Base-by-base conservation (phyloP, 306 rosid species). In the Citrullus amarus region DNA sequence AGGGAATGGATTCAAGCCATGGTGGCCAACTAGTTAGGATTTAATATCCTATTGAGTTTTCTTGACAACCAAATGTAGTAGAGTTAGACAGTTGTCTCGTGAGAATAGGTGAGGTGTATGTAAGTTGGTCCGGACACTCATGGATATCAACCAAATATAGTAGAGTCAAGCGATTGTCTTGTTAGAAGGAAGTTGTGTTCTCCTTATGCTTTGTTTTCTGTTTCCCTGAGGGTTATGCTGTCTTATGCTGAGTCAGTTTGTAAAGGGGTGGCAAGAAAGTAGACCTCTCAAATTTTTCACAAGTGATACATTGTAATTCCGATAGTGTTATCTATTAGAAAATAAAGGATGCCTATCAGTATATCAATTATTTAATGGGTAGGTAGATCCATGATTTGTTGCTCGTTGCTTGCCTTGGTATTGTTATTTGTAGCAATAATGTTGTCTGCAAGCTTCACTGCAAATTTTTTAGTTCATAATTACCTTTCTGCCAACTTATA, bases 401-500 rank as follows among this genome's bases (percentile, higher is more conserved):
- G 75, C 41, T 48, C 14, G 20, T 48, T 22, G 77, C 41, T 28
- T 72, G 77, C 59, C 30, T 28, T 72, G 43, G 43, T 50, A 28
- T 72, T 72, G 38, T 71, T 20, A 48, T 69, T 69, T 44, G 38
- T 70, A 10, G 72, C 39, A 65, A 65, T 67, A 16, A 20, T 28
- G 59, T 15, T 72, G 59, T 48, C 57, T 3, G 77, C 44, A 8
- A 48, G 43, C 20, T 72, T 50, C 58, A 3, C n/a, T 30, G 22
- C 59, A 13, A 44, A 22, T 46, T 14, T 54, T 74, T 56, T 5
- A 41, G 34, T 75, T 75, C 66, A 55, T 34, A 54, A 56, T 75
- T 43, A 60, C 8, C n/a, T 44, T 43, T 28, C 13, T 62, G 50
- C 34, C 59, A 57, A 43, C 46, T 67, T 65, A 75, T 69, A 92